Percentiles rank a stretch among this genome's conserved stretches.
These are phyloP conservation scores for Russula ochroleuca DNA, from an alignment of 768 basidiomycete species.

Conservation along the genomic window DNA sequence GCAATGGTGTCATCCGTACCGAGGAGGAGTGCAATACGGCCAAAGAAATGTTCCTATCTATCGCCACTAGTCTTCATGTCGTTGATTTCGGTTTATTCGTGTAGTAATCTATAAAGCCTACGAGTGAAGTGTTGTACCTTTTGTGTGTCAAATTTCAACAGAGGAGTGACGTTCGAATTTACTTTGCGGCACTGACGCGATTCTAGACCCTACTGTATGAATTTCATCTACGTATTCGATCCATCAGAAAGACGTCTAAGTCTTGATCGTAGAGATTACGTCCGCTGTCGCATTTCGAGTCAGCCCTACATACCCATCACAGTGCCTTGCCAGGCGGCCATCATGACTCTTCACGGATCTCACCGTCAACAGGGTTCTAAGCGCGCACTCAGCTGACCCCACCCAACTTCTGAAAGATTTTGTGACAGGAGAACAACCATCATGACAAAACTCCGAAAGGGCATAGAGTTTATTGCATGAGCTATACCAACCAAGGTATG, in stretches of 20 bases:
- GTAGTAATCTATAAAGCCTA: conserved; percentile 33
- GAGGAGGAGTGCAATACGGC: conserved; percentile 38
- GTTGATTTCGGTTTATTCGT: conserved; percentile 66
- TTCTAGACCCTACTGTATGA: background rate
- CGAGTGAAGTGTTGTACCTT: background rate
- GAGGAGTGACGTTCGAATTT: no score
- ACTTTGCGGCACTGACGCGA: background rate
- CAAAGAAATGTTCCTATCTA: conserved; percentile 47
- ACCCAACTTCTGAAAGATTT: background rate
- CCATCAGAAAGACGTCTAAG: background rate
- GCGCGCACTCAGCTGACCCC: conserved; percentile 11
- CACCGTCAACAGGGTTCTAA: background rate
- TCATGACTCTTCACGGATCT: background rate
- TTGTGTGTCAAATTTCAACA: background rate
- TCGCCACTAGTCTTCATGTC: conserved; percentile 60
- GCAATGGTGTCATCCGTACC: conserved; percentile 44
- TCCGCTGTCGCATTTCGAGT: background rate
- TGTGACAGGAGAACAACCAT: background rate
- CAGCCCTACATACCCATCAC: background rate
- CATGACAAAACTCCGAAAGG: conserved; percentile 11
- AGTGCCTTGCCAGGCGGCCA: background rate
- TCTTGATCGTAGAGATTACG: background rate
- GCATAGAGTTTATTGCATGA: background rate
- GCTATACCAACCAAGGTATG: conserved; percentile 21
- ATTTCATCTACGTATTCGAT: background rate